These are phyloP conservation scores for Spergularia bocconei DNA, from an alignment of 148 eudicot species.

Conservation along the genomic window DNA sequence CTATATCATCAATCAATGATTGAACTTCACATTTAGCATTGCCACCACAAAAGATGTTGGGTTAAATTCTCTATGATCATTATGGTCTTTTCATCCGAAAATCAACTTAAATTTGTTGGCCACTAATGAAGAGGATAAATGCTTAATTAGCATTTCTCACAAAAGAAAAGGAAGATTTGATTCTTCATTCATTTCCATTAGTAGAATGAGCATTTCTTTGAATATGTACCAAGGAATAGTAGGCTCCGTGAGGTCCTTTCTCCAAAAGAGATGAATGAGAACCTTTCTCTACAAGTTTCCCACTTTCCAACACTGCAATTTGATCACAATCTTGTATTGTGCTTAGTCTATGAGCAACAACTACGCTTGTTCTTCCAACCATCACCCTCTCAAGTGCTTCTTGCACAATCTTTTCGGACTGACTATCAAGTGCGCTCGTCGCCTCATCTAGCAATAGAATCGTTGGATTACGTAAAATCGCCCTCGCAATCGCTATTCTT, in stretches of 20 bases:
- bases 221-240: conserved; percentile 29
- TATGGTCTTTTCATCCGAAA: too few species aligned
- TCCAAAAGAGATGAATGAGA: conserved; percentile 45
- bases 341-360: conserved; percentile 64
- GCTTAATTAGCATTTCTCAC: too few species aligned
- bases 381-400: conserved; percentile 54
- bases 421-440: conserved; percentile 63
- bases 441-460: conserved; percentile 63
- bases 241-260: conserved; percentile 36
- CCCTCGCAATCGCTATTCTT: conserved; percentile 67
- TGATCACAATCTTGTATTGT: conserved; percentile 60
- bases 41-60: too few species aligned
- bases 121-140: too few species aligned
- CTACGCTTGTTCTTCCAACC: conserved; percentile 48
- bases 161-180: too few species aligned
- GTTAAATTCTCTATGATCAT: too few species aligned
- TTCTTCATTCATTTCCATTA: too few species aligned
- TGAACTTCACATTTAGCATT: too few species aligned
- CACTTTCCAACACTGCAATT: conserved; percentile 61
- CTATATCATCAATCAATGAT: too few species aligned
- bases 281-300: conserved; percentile 58
- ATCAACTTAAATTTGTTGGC: too few species aligned
- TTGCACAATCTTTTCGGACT: conserved; percentile 51
- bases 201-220: background rate
- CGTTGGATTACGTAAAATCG: conserved; percentile 47